These are phyloP conservation scores for Fusarium clavum DNA, from an alignment of 2,329 filamentous ascomycete species.

Conservation along the genomic window DNA sequence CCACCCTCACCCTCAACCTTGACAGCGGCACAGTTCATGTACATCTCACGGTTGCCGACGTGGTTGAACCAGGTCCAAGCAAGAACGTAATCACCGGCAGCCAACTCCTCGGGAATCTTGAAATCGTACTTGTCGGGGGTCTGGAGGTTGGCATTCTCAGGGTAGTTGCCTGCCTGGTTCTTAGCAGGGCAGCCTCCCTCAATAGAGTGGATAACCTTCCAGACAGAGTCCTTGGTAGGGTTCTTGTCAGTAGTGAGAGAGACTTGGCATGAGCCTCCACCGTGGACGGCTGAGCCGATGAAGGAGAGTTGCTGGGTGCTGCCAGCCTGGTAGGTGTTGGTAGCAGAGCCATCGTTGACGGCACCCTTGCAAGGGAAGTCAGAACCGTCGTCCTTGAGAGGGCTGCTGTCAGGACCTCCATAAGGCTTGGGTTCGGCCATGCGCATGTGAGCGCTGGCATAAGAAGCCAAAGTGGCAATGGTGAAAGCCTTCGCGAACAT, in stretches of 20 bases:
- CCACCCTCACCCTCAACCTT: conserved; percentile 68
- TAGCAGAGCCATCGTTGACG: conserved; percentile 56
- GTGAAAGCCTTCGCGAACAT: conserved; percentile 65
- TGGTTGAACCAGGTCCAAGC: conserved; percentile 98
- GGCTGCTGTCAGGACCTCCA: conserved; percentile 66
- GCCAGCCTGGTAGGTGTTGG: conserved; percentile 68
- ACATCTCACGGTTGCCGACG: conserved; percentile 93
- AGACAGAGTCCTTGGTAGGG: conserved; percentile 74
- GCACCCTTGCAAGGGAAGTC: conserved; percentile 86
- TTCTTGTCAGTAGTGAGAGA: conserved; percentile 82
- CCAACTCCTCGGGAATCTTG: conserved; percentile 76
- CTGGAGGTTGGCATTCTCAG: conserved; percentile 55
- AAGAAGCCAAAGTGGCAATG: conserved; percentile 66
- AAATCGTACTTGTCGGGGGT: conserved; percentile 73
- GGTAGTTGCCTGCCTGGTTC: conserved; percentile 68
- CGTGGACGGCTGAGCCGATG: conserved; percentile 80
- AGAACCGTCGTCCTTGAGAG: conserved; percentile 68
- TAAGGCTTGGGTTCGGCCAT: conserved; percentile 78
- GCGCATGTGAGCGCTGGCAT: conserved; percentile 79
- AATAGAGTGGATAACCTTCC: conserved; percentile 91
- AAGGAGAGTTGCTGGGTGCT: conserved; percentile 67
- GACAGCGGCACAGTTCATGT: conserved; percentile 93
- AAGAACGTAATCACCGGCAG: conserved; percentile 80
- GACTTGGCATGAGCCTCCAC: conserved; percentile 92
- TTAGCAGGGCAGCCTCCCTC: conserved; percentile 84